A percentile compares a stretch with the other conserved stretches of the same genome.
These are phyloP conservation scores for Chloranthus sessilifolius DNA, from an alignment of 164 flowering plant genomes.

Conservation along the genomic window DNA sequence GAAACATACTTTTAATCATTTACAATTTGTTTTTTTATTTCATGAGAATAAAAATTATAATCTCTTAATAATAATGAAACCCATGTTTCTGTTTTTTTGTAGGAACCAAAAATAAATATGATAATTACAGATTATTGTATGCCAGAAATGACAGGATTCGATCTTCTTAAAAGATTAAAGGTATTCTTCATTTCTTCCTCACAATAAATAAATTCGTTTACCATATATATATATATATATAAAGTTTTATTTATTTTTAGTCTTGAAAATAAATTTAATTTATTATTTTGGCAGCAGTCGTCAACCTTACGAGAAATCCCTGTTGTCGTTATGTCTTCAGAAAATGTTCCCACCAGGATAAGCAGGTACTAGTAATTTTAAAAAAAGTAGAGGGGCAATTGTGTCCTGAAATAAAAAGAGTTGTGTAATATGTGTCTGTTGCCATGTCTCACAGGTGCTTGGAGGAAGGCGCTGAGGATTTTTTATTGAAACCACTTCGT, in stretches of 20 bases:
- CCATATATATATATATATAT: no score
- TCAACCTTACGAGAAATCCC: slow-evolving; percentile 56
- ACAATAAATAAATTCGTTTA: no score
- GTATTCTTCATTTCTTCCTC: no score
- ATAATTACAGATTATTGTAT: slow-evolving; percentile 79
- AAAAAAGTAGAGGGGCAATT: neutral
- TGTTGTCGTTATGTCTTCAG: slow-evolving; percentile 74
- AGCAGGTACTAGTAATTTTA: slow-evolving; percentile 49
- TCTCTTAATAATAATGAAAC: no score
- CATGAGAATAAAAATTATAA: no score
- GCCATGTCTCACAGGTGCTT: slow-evolving; percentile 40
- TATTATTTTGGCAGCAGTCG: slow-evolving; percentile 47
- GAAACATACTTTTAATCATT: no score
- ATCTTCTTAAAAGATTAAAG: slow-evolving; percentile 73
- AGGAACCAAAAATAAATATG: slow-evolving; percentile 53
- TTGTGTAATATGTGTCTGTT: neutral
- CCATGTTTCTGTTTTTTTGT: no score
- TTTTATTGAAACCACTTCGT: slow-evolving; percentile 61
- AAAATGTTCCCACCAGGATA: slow-evolving; percentile 61
- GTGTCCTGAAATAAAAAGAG: neutral
- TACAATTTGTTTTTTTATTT: no score
- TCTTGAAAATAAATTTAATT: no score
- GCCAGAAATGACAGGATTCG: slow-evolving; percentile 90
- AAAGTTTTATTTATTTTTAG: no score
- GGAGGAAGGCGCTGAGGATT: slow-evolving; percentile 71